Conservation (phyloP, 495 filamentous ascomycete genomes). For the Penicillium samsonianum region DNA sequence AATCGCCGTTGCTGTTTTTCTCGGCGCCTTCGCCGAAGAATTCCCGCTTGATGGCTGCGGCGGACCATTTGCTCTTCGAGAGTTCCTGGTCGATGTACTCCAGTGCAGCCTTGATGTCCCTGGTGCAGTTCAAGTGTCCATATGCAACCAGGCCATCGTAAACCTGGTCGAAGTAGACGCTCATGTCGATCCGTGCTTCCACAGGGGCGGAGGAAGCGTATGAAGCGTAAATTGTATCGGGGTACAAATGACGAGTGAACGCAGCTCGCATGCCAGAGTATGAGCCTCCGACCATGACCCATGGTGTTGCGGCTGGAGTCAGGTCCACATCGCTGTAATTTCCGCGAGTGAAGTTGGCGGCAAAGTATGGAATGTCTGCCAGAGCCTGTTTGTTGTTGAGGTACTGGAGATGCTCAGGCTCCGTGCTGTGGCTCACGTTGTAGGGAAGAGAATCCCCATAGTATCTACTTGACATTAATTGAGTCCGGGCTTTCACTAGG, state of each 20-base stretch:
- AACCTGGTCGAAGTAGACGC: constrained; percentile 56
- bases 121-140: constrained; percentile 55
- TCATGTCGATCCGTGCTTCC: constrained; percentile 58
- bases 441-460: constrained; percentile 56
- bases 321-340: constrained; percentile 39
- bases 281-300: constrained; percentile 61
- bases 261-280: constrained; percentile 60
- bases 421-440: constrained; percentile 44
- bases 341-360: constrained; percentile 46
- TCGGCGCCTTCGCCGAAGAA: constrained; percentile 54
- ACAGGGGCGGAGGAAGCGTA: constrained; percentile 59
- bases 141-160: constrained; percentile 53
- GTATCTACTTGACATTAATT: constrained; percentile 35
- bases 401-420: constrained; percentile 50
- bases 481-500: background rate
- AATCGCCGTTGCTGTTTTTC: constrained; percentile 50
- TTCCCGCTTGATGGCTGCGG: constrained; percentile 47
- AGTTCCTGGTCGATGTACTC: constrained; percentile 54
- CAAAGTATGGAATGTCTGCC: constrained; percentile 55
- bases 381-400: constrained; percentile 54
- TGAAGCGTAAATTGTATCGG: constrained; percentile 56
- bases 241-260: constrained; percentile 56
- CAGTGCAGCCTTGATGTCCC: constrained; percentile 53
- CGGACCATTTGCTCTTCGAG: constrained; percentile 27
- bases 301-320: constrained; percentile 51